A percentile compares a stretch with the other conserved stretches of the same genome.
phyloP scores from a whole-genome alignment of 495 filamentous ascomycete species.

The Xylaria palmicola region DNA sequence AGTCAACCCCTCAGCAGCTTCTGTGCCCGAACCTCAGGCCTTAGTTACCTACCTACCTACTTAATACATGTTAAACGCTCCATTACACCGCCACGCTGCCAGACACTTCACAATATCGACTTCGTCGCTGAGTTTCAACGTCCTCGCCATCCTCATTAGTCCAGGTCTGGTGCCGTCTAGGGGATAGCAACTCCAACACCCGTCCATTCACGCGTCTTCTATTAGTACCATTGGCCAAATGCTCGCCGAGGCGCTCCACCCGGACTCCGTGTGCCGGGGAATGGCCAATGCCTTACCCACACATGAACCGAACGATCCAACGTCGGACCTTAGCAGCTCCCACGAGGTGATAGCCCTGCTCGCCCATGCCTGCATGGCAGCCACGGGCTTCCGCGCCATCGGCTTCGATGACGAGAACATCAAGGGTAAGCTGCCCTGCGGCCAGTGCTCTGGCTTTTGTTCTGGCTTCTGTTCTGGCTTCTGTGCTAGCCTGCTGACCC shows the following conservation, averaged over 20 bases:
- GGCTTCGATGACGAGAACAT: conserved; percentile 79
- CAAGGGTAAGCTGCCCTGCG: conserved; percentile 19
- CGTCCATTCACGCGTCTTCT: too few species aligned
- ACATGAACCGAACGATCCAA: conserved; percentile 47
- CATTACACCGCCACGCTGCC: too few species aligned
- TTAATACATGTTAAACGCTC: neutral
- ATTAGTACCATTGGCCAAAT: conserved; percentile 6
- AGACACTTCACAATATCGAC: too few species aligned
- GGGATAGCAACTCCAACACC: too few species aligned
- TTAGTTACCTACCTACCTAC: conserved; percentile 1
- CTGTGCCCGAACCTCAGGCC: too few species aligned
- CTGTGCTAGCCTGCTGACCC: neutral
- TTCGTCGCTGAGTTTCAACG: neutral
- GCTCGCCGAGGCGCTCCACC: conserved; percentile 37
- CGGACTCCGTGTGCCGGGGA: conserved; percentile 44
- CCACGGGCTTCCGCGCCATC: conserved; percentile 76
- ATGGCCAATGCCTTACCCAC: conserved; percentile 61
- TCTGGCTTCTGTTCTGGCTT: too few species aligned
- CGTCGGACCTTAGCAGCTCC: conserved; percentile 66
- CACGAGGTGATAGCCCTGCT: conserved; percentile 86
- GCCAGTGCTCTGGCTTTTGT: too few species aligned
- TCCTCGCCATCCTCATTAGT: neutral
- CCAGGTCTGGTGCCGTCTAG: too few species aligned
- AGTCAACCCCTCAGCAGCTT: too few species aligned
- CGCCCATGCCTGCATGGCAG: conserved; percentile 77